phyloP scores from a whole-genome alignment of 371 early-diverging fungal genomes.

The Rhizopus sp. region DNA sequence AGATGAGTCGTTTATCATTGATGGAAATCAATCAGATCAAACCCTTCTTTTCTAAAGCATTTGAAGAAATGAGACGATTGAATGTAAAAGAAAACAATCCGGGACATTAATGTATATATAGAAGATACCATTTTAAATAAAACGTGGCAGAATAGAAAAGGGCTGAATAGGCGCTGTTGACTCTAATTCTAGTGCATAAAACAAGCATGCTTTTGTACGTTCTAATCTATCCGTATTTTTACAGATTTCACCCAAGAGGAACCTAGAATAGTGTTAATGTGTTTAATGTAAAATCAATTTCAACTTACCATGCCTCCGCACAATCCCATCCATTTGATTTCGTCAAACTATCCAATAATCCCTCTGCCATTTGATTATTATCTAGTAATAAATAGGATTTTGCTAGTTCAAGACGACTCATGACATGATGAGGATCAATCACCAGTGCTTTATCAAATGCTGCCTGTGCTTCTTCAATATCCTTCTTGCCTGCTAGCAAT shows the following conservation, averaged over 20 bases:
- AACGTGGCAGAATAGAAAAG: constrained; percentile 56
- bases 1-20: constrained; percentile 80
- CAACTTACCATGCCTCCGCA: constrained; percentile 64
- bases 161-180: constrained; percentile 64
- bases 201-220: constrained; percentile 68
- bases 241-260: constrained; percentile 59
- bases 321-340: constrained; percentile 64
- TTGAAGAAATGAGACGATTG: constrained; percentile 64
- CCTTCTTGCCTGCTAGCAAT: constrained; percentile 35
- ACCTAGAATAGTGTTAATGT: constrained; percentile 31
- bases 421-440: constrained; percentile 50
- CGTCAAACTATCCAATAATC: constrained; percentile 53
- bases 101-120: neutral
- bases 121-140: constrained; percentile 19
- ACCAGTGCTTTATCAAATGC: constrained; percentile 58
- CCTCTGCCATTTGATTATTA: constrained; percentile 57
- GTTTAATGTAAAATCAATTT: neutral
- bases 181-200: constrained; percentile 76
- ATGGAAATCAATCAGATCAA: constrained; percentile 92
- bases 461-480: constrained; percentile 48
- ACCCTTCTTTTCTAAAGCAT: constrained; percentile 81
- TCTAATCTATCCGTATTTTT: constrained; percentile 56
- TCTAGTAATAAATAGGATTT: constrained; percentile 44
- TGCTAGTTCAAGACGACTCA: constrained; percentile 48
- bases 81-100: constrained; percentile 17